Evolutionary conservation across 73 alveolate species (phyloP), one percentile per base, ranked within the genome.

Genomic region (Symbiodinium natans): DNA sequence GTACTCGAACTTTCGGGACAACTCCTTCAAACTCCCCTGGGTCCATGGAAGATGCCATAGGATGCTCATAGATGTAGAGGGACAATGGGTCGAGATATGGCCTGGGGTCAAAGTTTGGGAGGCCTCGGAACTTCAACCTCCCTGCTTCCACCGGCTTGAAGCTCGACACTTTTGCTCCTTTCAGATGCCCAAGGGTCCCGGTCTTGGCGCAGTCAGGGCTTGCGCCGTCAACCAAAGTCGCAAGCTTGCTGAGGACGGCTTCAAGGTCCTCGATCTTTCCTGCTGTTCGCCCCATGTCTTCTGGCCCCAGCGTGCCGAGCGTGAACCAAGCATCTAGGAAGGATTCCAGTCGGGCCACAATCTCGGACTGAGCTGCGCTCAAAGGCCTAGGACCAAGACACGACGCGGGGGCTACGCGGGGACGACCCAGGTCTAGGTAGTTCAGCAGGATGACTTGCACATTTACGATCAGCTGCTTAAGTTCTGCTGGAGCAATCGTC

Each of bases 211-310:
- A 9, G 34, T 59, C 23, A 59, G 77, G 13, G 38, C 36, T 23
- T 17, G 36, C 34, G 27, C 0, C 9, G 13, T n/a, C 13, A 59
- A 34, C 6, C 40, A 41, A 27, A 43, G 39, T 8, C 2, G 25
- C 21, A 40, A 85, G 34, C 82, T 41, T n/a, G 1, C 15, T 36
- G 1, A 85, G 13, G 7, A 19, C 40, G 8, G 0, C n/a, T 33
- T 85, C 93, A n/a, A 85, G 17, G 34, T 73, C 40, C 25, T 85
- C 93, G 34, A 85, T n/a, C 52, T 85, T 46, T 0, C 82, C 52
- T 9, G 93, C 93, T n/a, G 93, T 85, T 4, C 93, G 77, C 82
- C 93, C 93, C 93, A 85, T 43, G 36, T n/a, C 93, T 11, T n/a
- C 77, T 15, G 93, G 82, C 19, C 80, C 82, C 0, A 85, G 54